Evolutionary conservation across 73 alveolate genomes (phyloP), one percentile per base, ranked within the genome.

Genomic region (Blepharisma stoltei): DNA sequence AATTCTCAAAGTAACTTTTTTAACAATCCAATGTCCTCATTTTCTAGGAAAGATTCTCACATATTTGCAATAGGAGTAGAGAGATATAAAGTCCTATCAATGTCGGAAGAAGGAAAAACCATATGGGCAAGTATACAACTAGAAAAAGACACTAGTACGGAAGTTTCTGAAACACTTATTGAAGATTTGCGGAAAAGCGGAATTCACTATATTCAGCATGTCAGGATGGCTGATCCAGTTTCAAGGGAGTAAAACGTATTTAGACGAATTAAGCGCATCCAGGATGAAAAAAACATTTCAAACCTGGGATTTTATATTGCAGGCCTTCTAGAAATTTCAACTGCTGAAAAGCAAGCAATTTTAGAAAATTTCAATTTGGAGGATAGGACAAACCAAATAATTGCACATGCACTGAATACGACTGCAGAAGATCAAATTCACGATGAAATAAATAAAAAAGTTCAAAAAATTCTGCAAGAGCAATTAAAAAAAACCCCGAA

Each of bases 231-330:
- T 3, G 41, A 32, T 1, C 5, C 41, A 0, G 3, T 32, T 32
- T 32, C 41, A 1, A 32, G 41, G 3, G 41, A 32, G 41, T 32
- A 32, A 32, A 1, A 0, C 0, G 0, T 32, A 32, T 32, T 0
- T 32, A 32, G 41, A 3, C 41, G 41, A 3, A 0, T 32, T 32
- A 0, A 60, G 3, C 0, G 14, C 6, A 18, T 60, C 2, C n/a
- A 14, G 0, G 23, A 14, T 14, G 73, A 60, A 60, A 60, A n/a
- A 20, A 47, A 60, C 2, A 14, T 38, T 1, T 0, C 49, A 3
- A 25, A 60, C 48, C 45, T 60, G 5, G 73, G 73, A 2, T 60
- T 60, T 60, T 18, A 18, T 9, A 60, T 60, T 18, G 73, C 73
- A 5, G 3, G 18, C 46, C 5, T 9, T 47, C 38, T 60, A 1